Evolutionary conservation across 2,329 filamentous ascomycete genomes (phyloP), one percentile per base, ranked within the genome.

Genomic region (Botrytis porri): DNA sequence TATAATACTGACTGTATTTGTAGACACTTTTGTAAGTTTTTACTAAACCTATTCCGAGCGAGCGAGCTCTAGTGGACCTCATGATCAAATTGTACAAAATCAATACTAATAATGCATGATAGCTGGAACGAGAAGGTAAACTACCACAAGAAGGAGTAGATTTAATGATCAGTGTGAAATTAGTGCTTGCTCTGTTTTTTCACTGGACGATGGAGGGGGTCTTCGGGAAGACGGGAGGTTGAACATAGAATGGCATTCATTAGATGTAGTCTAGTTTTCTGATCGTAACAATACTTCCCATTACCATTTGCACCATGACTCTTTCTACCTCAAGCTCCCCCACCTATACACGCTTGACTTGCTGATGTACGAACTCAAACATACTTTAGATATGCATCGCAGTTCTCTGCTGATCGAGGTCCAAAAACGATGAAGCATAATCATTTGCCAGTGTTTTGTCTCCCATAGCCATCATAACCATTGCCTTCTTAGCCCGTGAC

Each of bases 41-140:
- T n/a, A 32, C 16, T 43, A 10, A 39, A 39, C 18, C 22, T 29
- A 32, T 48, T 41, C 32, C 54, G 29, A 59, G n/a, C 67, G 69
- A 71, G 69, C 73, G 71, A 72, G 54, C 16, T 72, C 16, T n/a
- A 61, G 29, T 25, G 35, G 54, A 39, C 37, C 35, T 35, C 45
- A n/a, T 54, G 10, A 39, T 67, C 37, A 29, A 9, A 35, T 22
- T 54, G n/a, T n/a, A 39, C n/a, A 14, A 48, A 16, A 67, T 41
- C 22, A 67, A 29, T 43, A 48, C 25, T 59, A 35, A 67, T 25
- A 66, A 66, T n/a, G 29, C 45, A 51, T 76, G 70, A 61, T 80
- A 94, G 92, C 92, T 99, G 96, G 96, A 98, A 98, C 85, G 87
- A 91, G 78, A 88, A 87, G 74, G 94, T 98, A 87, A 98, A 98